Conservation (phyloP, 2,329 filamentous ascomycete genomes). For the Diaporthe destruens region DNA sequence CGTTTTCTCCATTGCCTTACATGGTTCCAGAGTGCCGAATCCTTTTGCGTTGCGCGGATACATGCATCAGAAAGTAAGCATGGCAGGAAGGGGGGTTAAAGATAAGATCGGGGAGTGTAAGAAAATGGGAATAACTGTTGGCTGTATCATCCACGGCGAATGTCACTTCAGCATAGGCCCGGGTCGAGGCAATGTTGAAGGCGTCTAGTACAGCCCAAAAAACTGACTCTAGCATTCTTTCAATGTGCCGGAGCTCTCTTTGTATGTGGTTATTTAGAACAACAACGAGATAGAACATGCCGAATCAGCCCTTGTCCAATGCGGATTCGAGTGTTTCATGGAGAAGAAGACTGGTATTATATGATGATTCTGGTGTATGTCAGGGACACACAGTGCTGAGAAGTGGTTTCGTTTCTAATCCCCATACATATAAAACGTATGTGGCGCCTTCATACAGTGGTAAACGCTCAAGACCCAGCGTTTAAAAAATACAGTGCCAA, state of each 20-base stretch:
- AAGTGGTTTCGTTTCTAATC: no score
- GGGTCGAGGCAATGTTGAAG: background rate
- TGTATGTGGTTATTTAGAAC: background rate
- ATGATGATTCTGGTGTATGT: background rate
- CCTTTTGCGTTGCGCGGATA: background rate
- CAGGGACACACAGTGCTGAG: background rate
- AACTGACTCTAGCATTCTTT: background rate
- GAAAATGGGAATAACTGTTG: background rate
- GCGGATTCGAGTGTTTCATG: background rate
- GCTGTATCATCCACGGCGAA: background rate
- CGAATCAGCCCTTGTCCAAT: background rate
- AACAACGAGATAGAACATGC: background rate
- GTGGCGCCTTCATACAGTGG: no score
- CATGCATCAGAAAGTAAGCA: background rate
- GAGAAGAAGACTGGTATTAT: background rate
- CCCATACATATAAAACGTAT: no score
- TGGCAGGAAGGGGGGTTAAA: accelerated
- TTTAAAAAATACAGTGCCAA: no score
- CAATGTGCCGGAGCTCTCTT: background rate
- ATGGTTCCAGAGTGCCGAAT: background rate
- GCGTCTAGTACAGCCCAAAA: background rate
- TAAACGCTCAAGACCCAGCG: no score
- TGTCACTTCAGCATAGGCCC: background rate
- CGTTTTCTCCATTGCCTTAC: background rate
- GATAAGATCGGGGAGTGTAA: background rate